Conservation (phyloP, 805 yeast genomes). For the Kurtzmaniella cleridarum region DNA sequence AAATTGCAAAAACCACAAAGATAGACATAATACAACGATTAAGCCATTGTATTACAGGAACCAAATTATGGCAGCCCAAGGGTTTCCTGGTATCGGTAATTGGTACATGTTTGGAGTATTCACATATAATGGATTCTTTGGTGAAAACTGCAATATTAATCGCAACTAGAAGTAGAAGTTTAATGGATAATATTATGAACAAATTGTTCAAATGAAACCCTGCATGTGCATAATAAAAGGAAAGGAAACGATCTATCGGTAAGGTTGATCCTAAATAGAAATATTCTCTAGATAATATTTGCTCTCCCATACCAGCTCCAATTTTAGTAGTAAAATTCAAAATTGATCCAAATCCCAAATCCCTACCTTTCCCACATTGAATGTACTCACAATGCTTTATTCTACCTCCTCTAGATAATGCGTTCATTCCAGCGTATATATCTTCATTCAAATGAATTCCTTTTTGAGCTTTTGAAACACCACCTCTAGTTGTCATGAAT, state of each 20-base stretch:
- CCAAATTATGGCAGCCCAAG: constrained; percentile 65
- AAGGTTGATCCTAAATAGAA: constrained; percentile 76
- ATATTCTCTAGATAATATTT: constrained; percentile 78
- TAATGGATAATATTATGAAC: constrained; percentile 71
- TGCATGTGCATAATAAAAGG: constrained; percentile 82
- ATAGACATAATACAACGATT: constrained; percentile 77
- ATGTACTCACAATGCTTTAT: constrained; percentile 83
- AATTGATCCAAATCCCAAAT: constrained; percentile 81
- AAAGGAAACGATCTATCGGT: constrained; percentile 74
- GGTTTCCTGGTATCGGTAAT: constrained; percentile 63
- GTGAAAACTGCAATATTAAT: constrained; percentile 70
- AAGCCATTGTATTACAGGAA: constrained; percentile 75
- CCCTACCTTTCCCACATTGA: constrained; percentile 91
- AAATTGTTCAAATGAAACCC: constrained; percentile 82
- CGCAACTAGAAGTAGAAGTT: constrained; percentile 63
- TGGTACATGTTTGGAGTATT: constrained; percentile 60
- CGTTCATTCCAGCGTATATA: constrained; percentile 86
- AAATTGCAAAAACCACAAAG: constrained; percentile 75
- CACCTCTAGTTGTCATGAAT: constrained; percentile 83
- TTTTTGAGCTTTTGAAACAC: constrained; percentile 82
- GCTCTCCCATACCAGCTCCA: constrained; percentile 95
- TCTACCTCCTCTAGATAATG: constrained; percentile 78
- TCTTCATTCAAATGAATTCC: constrained; percentile 84
- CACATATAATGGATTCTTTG: constrained; percentile 65
- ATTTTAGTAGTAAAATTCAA: constrained; percentile 81